Evolutionary conservation across 2,329 filamentous ascomycete genomes (phyloP), one percentile per base, ranked within the genome.

Genomic region (Amauroascus niger): DNA sequence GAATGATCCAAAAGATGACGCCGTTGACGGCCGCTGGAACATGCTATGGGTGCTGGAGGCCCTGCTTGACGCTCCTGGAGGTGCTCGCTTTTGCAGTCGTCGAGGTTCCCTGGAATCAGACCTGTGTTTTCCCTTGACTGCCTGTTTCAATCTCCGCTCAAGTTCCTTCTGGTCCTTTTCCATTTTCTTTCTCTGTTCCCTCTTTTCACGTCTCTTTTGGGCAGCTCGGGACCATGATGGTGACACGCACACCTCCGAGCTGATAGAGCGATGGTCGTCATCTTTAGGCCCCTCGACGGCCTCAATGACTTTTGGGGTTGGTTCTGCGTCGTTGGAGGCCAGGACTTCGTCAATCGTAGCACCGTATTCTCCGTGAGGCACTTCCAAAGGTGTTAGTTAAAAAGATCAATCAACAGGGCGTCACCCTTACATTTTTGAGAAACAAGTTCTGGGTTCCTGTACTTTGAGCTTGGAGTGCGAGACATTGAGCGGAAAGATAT

Each of bases 291-390:
- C 14, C 32, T 55, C 41, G 22, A 6, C 43, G 7, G 14, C 20
- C 2, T 54, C 73, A 68, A 73, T 71, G 65, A 66, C 68, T 67
- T 68, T 70, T 65, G 65, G 65, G 62, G 22, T 32, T 30, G 39
- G 37, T 14, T 45, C 45, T 66, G 63, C 64, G 73, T 67, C 26
- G 32, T 53, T 48, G 1, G 35, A 48, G 18, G 44, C 41, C 8
- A 49, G 44, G 14, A 47, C 51, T 33, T 53, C 37, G 18, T 53
- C 51, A 16, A 48, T 53, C 2, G 51, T 49, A 18, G 45, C 44
- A 3, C 18, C 44, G n/a, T 30, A 41, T 43, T 53, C 51, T 16
- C 33, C 51, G 7, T 24, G 18, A 9, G 51, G 45, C 13, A 41
- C 51, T 49, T 33, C 26, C 3, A 48, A 41, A 14, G 16, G 32